Conservation (phyloP, 768 basidiomycete species). For the Polyporus arcularius region DNA sequence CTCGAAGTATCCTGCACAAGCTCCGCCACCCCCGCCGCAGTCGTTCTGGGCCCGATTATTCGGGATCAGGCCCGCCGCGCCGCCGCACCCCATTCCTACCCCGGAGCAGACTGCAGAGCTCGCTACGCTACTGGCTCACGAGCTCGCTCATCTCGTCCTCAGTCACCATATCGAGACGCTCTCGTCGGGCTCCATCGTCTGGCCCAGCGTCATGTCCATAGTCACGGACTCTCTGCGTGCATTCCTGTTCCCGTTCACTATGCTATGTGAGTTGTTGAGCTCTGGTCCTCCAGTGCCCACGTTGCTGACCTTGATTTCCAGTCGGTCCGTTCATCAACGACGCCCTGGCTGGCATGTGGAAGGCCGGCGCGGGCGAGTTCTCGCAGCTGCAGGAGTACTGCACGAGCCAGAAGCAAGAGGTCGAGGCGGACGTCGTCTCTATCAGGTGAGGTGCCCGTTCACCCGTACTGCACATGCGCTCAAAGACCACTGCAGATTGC, state of each 20-base stretch:
- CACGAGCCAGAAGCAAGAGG: conserved; percentile 80
- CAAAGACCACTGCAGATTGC: conserved; percentile 65
- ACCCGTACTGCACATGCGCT: too few species aligned
- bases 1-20: conserved; percentile 39
- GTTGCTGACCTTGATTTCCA: conserved; percentile 22
- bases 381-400: conserved; percentile 72
- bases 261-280: conserved; percentile 51
- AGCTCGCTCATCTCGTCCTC: conserved; percentile 87
- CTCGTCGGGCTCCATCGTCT: conserved; percentile 80
- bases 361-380: conserved; percentile 75
- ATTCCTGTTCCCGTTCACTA: conserved; percentile 84
- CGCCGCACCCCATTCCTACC: conserved; percentile 58
- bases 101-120: conserved; percentile 84
- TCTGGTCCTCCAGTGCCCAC: conserved; percentile 32
- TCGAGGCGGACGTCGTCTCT: conserved; percentile 91
- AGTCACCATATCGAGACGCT: conserved; percentile 91
- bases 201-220: conserved; percentile 80
- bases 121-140: conserved; percentile 90
- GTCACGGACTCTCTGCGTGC: conserved; percentile 75
- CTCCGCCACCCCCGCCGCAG: conserved; percentile 18
- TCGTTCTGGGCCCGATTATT: conserved; percentile 48
- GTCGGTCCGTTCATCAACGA: conserved; percentile 96
- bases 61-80: conserved; percentile 34
- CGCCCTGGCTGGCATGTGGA: conserved; percentile 80
- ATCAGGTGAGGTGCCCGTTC: conserved; percentile 49